These are phyloP conservation scores for Neurospora tetrasperma DNA, from an alignment of 495 filamentous ascomycete genomes.

Conservation along the genomic window DNA sequence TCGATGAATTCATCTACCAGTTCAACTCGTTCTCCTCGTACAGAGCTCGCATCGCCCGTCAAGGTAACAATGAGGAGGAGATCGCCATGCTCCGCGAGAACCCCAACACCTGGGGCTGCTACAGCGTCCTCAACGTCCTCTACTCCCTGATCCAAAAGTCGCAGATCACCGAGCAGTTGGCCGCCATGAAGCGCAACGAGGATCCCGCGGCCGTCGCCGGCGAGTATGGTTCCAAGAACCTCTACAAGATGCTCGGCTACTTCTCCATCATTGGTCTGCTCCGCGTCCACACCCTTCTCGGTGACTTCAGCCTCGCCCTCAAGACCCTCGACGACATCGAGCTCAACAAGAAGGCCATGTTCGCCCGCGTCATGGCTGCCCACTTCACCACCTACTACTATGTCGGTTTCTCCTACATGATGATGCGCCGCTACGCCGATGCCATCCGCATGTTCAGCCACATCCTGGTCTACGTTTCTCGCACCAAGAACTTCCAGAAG, in stretches of 20 bases:
- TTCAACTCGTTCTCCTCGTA: conserved; percentile 99
- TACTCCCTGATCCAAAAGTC: conserved; percentile 98
- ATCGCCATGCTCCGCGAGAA: conserved; percentile 84
- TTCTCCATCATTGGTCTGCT: conserved; percentile 97
- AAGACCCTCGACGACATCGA: conserved; percentile 99
- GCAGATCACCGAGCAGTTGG: conserved; percentile 93
- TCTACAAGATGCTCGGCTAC: conserved; percentile 97
- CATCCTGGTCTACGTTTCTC: conserved; percentile 96
- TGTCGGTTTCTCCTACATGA: conserved; percentile 99
- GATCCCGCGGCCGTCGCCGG: conserved; percentile 77
- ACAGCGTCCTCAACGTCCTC: conserved; percentile 97
- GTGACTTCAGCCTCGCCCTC: conserved; percentile 94
- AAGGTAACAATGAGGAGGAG: conserved; percentile 79
- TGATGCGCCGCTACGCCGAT: conserved; percentile 98
- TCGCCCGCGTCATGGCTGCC: conserved; percentile 97
- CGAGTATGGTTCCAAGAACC: conserved; percentile 82
- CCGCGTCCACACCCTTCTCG: conserved; percentile 90
- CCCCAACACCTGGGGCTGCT: conserved; percentile 98
- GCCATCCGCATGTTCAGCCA: conserved; percentile 99
- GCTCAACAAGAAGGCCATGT: conserved; percentile 99
- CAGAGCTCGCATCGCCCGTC: conserved; percentile 80
- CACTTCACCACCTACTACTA: conserved; percentile 99
- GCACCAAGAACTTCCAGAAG: conserved; percentile 99
- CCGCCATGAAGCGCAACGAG: conserved; percentile 86
- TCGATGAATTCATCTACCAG: conserved; percentile 99